These are phyloP conservation scores for Ophidiomyces ophidiicola DNA, from an alignment of 2,329 filamentous ascomycete species.

Conservation along the genomic window DNA sequence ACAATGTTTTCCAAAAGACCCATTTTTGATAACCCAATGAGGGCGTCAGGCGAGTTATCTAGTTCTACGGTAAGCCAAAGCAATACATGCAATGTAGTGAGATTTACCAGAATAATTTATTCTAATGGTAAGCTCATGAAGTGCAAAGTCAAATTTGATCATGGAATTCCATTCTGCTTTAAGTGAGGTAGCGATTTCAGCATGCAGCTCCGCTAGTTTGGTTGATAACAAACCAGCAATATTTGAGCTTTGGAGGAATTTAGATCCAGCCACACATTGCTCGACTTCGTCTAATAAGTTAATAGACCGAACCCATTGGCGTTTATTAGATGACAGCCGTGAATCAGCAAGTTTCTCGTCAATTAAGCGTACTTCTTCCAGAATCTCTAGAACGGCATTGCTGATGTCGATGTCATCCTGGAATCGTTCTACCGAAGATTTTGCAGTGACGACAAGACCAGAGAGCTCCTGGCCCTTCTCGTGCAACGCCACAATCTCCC, in stretches of 20 bases:
- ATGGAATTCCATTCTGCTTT: slow-evolving; percentile 59
- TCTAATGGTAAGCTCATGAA: slow-evolving; percentile 45
- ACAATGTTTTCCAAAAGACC: slow-evolving; percentile 23
- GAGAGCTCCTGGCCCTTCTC: slow-evolving; percentile 55
- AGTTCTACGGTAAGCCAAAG: background rate
- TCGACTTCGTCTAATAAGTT: slow-evolving; percentile 37
- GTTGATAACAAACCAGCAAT: slow-evolving; percentile 47
- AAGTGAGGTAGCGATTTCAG: slow-evolving; percentile 53
- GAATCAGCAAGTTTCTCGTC: slow-evolving; percentile 38
- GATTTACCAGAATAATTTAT: slow-evolving; percentile 40
- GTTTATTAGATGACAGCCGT: slow-evolving; percentile 34
- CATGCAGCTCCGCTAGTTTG: slow-evolving; percentile 54
- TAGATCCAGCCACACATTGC: slow-evolving; percentile 20
- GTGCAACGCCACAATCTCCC: slow-evolving; percentile 66
- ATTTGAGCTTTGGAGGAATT: slow-evolving; percentile 26
- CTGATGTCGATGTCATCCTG: slow-evolving; percentile 50
- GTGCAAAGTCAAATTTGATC: slow-evolving; percentile 49
- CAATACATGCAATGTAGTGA: background rate
- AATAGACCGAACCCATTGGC: slow-evolving; percentile 38
- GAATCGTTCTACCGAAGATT: slow-evolving; percentile 43
- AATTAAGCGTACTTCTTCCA: slow-evolving; percentile 42
- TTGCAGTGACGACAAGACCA: slow-evolving; percentile 50
- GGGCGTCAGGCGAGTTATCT: slow-evolving; percentile 13
- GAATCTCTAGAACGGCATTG: slow-evolving; percentile 38
- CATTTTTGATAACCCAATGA: slow-evolving; percentile 24